Evolutionary conservation across 768 basidiomycete genomes (phyloP).

Genomic region (Chalciporus piperatus): DNA sequence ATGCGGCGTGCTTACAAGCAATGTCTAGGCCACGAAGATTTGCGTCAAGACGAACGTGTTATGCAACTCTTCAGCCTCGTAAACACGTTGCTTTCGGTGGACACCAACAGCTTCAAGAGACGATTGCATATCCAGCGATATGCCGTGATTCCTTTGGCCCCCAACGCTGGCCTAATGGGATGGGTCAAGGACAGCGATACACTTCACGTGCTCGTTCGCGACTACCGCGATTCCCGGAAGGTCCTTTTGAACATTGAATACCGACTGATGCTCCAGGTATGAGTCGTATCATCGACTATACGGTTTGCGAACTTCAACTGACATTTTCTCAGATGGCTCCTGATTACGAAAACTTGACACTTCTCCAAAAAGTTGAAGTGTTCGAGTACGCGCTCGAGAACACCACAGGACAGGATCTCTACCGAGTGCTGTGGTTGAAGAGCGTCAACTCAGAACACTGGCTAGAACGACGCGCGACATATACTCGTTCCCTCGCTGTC

Average conservation of each 20-base stretch:
- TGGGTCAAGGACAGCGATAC: slow-evolving; percentile 98
- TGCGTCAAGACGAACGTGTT: slow-evolving; percentile 97
- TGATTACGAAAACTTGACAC: slow-evolving; percentile 91
- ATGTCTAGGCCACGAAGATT: slow-evolving; percentile 86
- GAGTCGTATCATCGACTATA: slow-evolving; percentile 65
- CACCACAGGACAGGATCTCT: slow-evolving; percentile 96
- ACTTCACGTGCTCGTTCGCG: slow-evolving; percentile 91
- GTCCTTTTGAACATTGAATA: slow-evolving; percentile 98
- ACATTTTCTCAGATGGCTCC: slow-evolving; percentile 81
- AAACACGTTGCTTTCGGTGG: slow-evolving; percentile 89
- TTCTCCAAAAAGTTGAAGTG: slow-evolving; percentile 97
- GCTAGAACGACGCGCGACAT: slow-evolving; percentile 94
- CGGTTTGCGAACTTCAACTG: slow-evolving; percentile 1
- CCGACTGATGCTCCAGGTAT: slow-evolving; percentile 94
- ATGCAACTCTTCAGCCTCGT: slow-evolving; percentile 99
- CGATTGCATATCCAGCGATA: slow-evolving; percentile 92
- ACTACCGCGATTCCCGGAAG: slow-evolving; percentile 94
- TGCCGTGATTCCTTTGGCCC: slow-evolving; percentile 91
- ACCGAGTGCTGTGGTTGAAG: slow-evolving; percentile 95
- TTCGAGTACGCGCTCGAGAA: slow-evolving; percentile 99
- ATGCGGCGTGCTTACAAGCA: neutral
- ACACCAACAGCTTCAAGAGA: slow-evolving; percentile 93
- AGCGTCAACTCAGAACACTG: slow-evolving; percentile 95
- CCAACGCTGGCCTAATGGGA: slow-evolving; percentile 90
- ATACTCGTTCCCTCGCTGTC: slow-evolving; percentile 92